Evolutionary conservation across 441 rosid species (phyloP), one percentile per base, ranked within the genome.

Genomic region (Adansonia grandidieri): DNA sequence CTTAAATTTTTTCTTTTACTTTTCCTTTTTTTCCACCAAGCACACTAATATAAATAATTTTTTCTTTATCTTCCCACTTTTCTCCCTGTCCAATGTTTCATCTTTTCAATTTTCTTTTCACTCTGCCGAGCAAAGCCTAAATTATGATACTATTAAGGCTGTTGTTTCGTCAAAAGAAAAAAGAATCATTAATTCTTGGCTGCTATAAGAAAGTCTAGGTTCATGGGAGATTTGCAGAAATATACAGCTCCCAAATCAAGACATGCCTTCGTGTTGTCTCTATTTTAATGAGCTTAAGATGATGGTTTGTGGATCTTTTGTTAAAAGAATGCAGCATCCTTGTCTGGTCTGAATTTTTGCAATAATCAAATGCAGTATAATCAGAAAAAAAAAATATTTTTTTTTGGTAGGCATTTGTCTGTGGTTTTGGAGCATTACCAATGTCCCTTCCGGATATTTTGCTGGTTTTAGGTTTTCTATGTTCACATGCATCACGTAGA

Each of bases 351-450:
- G 51, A 67, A 17, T 44, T 67, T 67, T 9, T 44, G 54, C 54
- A 67, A 19, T 67, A 45, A 19, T 19, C 15, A 45, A 22, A 45
- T 68, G 72, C 37, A 67, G n/a, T 54, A 68, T 68, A 68, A 47
- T 47, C n/a, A 66, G 71, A 42, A 10, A 28, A 28, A 28, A 28
- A 28, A 28, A 28, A 28, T 28, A 1, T 28, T 1, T 28, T 28
- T 9, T 3, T 66, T 66, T 42, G 44, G 51, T 19, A 44, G 15
- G 32, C 72, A 67, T 67, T 67, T 44, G 28, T 20, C 15, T 67
- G n/a, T 45, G 20, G 51, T 42, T 68, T 45, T 68, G 50, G 51
- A 66, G 71, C 71, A 66, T 66, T 66, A 66, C 24, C 24, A n/a
- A 66, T 58, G 32, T 5, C n/a, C 40, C 4, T 61, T 13, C 2